Evolutionary conservation across 2,329 filamentous ascomycete genomes (phyloP), one percentile per base, ranked within the genome.

Genomic region (Cladorrhinum sp.): DNA sequence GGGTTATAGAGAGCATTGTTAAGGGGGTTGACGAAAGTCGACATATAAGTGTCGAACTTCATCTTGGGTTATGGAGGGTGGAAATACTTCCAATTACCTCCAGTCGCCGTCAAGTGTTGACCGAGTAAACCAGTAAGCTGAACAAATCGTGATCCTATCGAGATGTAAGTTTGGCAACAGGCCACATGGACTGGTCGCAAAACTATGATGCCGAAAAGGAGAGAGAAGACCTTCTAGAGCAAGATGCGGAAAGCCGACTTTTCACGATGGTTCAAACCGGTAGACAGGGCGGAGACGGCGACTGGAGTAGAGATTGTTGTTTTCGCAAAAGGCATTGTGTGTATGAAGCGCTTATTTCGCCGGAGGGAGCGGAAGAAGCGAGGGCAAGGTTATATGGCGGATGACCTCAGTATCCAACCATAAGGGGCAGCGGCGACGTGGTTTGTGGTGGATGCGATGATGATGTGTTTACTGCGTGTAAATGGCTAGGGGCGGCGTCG

Each of bases 1-100:
- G 86, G 84, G 73, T 84, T 85, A 76, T 91, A 93, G 66, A 86
- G 83, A 62, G 77, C 77, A 78, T 82, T 80, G 73, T 73, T 77
- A 70, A 77, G 75, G 67, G 76, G 72, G 65, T 75, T 74, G 74
- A 77, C 76, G 72, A 79, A 80, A 76, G 82, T 79, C 74, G 81
- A 82, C 72, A 78, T 75, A 74, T 78, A 73, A 70, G 79, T 76
- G 74, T 79, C 77, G 76, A 75, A 79, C 78, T 78, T 78, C 85
- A 87, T 87, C 76, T 86, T 87, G 79, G 71, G 69, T 69, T 69
- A 71, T 66, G 68, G 63, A 66, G 60, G 66, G 53, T 62, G 58
- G 58, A 57, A 58, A 61, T 57, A 58, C 58, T 61, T 67, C 66
- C 66, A 67, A 65, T 55, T 59, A 65, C 64, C 67, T 73, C 73